phyloP scores from a whole-genome alignment of 805 yeast species.

The Candida fluviatilis region DNA sequence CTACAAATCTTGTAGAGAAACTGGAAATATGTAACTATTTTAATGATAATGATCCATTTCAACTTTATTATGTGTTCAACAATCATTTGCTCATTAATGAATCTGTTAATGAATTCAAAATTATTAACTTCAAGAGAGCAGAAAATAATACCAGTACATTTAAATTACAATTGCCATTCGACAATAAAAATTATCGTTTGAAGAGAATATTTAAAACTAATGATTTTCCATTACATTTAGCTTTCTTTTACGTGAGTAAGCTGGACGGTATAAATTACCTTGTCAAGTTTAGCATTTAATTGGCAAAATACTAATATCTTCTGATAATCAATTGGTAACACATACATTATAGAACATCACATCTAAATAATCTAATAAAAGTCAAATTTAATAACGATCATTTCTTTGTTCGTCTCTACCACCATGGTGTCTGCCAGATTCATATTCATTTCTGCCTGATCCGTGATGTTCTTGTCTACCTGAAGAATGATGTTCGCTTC shows the following conservation, averaged over 20 bases:
- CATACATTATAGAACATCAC: neutral
- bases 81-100: conserved; percentile 8
- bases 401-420: neutral
- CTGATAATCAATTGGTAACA: neutral
- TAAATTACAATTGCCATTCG: conserved; percentile 3
- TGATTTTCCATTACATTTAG: neutral
- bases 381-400: neutral
- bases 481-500: neutral
- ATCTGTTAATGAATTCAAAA: conserved; percentile 2
- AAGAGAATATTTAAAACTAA: neutral
- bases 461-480: neutral
- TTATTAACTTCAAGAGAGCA: conserved; percentile 6
- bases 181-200: neutral
- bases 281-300: neutral
- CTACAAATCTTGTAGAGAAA: neutral
- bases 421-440: neutral
- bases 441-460: neutral
- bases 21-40: conserved; percentile 1
- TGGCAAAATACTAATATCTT: neutral
- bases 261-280: neutral
- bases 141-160: conserved; percentile 3
- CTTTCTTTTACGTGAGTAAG: neutral
- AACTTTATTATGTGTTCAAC: conserved; percentile 6
- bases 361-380: too few relatives aligned
- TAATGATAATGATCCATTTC: conserved; percentile 7